Conservation (phyloP, 2,329 filamentous ascomycete genomes). For the Chrysosporium queenslandicum region DNA sequence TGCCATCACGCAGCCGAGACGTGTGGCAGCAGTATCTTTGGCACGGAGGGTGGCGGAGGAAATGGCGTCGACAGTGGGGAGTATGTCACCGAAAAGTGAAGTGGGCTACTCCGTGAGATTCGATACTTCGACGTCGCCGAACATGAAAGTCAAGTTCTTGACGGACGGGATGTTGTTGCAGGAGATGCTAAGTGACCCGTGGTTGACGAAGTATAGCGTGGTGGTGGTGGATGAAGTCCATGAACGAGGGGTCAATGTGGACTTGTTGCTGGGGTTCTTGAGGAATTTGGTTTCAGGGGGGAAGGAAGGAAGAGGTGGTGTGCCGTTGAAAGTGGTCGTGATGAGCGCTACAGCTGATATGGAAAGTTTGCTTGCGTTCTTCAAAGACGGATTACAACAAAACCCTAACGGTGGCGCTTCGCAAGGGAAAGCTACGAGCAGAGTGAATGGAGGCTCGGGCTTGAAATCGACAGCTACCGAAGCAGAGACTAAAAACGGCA, state of each 20-base stretch:
- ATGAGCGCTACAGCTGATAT: constrained; percentile 97
- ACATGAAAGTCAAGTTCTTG: constrained; percentile 82
- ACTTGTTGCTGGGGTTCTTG: constrained; percentile 79
- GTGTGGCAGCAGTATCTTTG: constrained; percentile 85
- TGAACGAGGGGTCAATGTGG: constrained; percentile 88
- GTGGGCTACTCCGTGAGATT: constrained; percentile 96
- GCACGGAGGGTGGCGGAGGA: constrained; percentile 82
- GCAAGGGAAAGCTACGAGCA: not conserved
- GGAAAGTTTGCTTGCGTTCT: constrained; percentile 66
- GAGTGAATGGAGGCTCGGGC: not conserved
- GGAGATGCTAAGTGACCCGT: constrained; percentile 78
- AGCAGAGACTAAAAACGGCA: constrained; percentile 9
- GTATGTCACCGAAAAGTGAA: constrained; percentile 47
- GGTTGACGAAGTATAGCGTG: constrained; percentile 74
- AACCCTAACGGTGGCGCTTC: not conserved
- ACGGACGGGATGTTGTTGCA: constrained; percentile 95
- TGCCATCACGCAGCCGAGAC: constrained; percentile 85
- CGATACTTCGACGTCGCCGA: constrained; percentile 71
- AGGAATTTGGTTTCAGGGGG: constrained; percentile 57
- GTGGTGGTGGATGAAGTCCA: constrained; percentile 95
- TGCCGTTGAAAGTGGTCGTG: constrained; percentile 76
- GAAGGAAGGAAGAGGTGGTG: constrained; percentile 55
- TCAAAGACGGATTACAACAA: constrained; percentile 37
- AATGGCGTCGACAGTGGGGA: constrained; percentile 55
- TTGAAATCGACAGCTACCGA: constrained; percentile 11